Evolutionary conservation across 441 rosid species (phyloP).

Genomic region (Erodium texanum): DNA sequence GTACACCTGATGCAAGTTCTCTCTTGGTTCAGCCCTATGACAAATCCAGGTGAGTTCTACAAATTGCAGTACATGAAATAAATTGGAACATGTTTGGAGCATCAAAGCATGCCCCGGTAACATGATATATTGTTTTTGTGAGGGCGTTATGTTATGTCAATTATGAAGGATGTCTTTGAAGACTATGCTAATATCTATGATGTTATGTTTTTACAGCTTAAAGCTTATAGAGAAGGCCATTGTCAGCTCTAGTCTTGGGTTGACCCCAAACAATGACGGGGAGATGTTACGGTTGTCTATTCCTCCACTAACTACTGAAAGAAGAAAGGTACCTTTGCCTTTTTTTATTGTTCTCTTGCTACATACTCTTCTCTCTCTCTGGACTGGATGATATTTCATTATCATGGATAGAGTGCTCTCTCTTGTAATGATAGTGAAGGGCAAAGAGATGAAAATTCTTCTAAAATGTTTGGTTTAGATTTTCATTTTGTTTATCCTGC

Average conservation of each 20-base stretch:
- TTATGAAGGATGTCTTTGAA: no score
- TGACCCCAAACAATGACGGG: neutral
- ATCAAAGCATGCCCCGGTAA: neutral
- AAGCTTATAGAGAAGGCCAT: neutral
- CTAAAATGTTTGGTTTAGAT: neutral
- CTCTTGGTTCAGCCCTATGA: conserved; percentile 85
- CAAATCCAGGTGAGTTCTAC: conserved; percentile 60
- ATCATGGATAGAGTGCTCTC: neutral
- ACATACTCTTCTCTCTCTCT: neutral
- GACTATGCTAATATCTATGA: neutral
- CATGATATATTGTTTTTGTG: neutral
- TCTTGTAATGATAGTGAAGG: neutral
- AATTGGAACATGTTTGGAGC: conserved; percentile 12
- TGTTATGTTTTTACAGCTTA: neutral
- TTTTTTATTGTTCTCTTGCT: neutral
- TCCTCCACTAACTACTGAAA: neutral
- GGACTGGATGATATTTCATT: neutral
- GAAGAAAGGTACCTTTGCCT: neutral
- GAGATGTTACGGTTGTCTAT: neutral
- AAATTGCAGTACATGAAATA: neutral
- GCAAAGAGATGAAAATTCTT: neutral
- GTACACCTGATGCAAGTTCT: conserved; percentile 78
- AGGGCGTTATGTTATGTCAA: neutral
- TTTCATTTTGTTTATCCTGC: neutral
- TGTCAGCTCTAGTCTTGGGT: neutral